Evolutionary conservation across 2,329 filamentous ascomycete genomes (phyloP).

Genomic region (Diaporthe eres): DNA sequence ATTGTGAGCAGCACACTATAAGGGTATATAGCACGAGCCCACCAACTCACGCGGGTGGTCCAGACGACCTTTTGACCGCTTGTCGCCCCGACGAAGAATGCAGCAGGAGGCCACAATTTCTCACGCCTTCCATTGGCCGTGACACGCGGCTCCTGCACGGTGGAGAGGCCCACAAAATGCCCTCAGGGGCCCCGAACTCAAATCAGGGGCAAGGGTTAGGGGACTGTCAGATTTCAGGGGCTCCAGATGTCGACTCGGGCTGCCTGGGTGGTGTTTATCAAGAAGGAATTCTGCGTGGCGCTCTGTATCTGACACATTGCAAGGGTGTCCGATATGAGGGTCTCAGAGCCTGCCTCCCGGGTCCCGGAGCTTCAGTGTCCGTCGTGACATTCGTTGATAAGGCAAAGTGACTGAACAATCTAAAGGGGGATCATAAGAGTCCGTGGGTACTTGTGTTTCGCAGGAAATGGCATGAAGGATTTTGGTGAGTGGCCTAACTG

Average conservation of each 20-base stretch:
- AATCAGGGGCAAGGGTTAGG: conserved; percentile 34
- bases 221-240: conserved; percentile 32
- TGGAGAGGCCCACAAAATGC: conserved; percentile 34
- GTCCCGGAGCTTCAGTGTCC: conserved; percentile 9
- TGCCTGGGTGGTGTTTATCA: neutral
- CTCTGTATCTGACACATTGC: conserved; percentile 18
- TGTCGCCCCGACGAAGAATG: conserved; percentile 37
- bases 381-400: neutral
- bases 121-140: conserved; percentile 36
- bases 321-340: conserved; percentile 19
- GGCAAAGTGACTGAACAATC: neutral
- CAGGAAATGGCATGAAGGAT: too few relatives aligned
- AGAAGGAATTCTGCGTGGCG: conserved; percentile 2
- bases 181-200: conserved; percentile 25
- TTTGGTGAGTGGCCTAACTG: neutral
- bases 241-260: conserved; percentile 2
- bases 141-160: conserved; percentile 32
- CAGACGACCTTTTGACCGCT: conserved; percentile 42
- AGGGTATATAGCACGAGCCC: conserved; percentile 40
- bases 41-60: conserved; percentile 36
- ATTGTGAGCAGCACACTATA: conserved; percentile 39
- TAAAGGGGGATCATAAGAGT: neutral
- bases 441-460: neutral
- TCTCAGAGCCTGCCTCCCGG: conserved; percentile 12
- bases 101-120: conserved; percentile 38